Conservation (phyloP, 2,329 filamentous ascomycete genomes). For the Fusarium tupiense region DNA sequence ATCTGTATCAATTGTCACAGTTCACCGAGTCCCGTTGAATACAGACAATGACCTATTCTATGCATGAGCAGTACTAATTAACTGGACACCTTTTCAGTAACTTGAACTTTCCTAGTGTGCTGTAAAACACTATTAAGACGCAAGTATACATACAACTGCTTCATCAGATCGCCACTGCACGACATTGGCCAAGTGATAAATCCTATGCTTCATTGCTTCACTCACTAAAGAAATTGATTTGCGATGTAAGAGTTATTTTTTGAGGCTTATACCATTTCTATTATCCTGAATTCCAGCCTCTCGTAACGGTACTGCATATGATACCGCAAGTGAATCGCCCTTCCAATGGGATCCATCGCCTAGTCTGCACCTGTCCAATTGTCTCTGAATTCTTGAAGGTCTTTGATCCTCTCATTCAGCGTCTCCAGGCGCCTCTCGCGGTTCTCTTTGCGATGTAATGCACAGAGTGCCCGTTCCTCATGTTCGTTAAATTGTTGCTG, state of each 20-base stretch:
- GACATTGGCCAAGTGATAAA: accelerated
- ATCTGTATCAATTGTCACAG: neutral
- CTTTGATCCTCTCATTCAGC: too few species aligned
- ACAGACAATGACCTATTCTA: accelerated
- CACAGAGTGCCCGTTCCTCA: too few species aligned
- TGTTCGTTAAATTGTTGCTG: neutral
- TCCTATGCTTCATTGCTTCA: accelerated
- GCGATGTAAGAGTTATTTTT: too few species aligned
- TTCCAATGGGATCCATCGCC: too few species aligned
- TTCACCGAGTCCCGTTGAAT: accelerated
- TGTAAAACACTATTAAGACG: neutral
- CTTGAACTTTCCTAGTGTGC: accelerated
- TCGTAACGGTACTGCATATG: accelerated
- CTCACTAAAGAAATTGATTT: accelerated
- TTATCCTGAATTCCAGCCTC: accelerated
- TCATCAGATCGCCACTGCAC: accelerated
- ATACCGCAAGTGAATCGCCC: neutral
- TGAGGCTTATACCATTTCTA: accelerated
- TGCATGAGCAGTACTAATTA: accelerated
- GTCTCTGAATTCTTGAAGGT: too few species aligned
- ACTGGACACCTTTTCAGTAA: accelerated
- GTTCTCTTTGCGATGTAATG: neutral
- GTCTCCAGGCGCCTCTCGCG: neutral
- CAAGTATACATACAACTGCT: too few species aligned
- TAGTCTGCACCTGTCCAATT: neutral